Base-by-base conservation (phyloP, 2,329 filamentous ascomycete species). In the Fusarium multiceps region DNA sequence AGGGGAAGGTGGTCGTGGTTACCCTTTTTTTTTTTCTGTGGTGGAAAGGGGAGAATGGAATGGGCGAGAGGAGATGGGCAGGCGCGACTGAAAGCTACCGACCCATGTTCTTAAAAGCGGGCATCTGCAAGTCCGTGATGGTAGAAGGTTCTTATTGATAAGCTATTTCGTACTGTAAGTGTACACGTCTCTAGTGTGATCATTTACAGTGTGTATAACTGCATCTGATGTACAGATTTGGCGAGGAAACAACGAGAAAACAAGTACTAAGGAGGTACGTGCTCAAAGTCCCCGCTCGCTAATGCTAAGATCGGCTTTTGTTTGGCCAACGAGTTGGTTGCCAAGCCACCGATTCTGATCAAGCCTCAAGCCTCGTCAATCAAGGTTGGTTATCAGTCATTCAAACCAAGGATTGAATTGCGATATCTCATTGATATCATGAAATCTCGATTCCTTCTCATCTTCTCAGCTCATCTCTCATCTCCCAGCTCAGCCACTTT, bases 1-100 rank as follows among this genome's bases (percentile, higher is more conserved):
- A 37, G 71, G 72, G 71, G 72, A 53, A 71, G 72, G 71, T 73
- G 72, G 74, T 77, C 72, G 79, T 76, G 76, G 77, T 77, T 72
- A 74, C 65, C 73, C 74, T 77, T 72, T 78, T 64, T 72, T 59
- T 78, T 60, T 78, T 78, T 75, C 49, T 53, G 49, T 72, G 75
- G 75, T 77, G 70, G 72, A 76, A 73, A 76, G 73, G 72, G 76
- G 71, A 72, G 69, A 75, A 66, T 66, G 62, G 63, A 72, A 74
- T 74, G 72, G 75, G 74, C 67, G 62, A 74, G 70, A 76, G 72
- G 63, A 68, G 72, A 71, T 73, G 72, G 72, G 68, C 64, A 72
- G 74, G 68, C 71, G 73, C 66, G 72, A 74, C 71, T 67, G 69
- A 73, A 72, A 63, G 72, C 67, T 73, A 72, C 70, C 48, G 48